phyloP scores from a whole-genome alignment of 805 yeast species.

The Ogataea angusta region DNA sequence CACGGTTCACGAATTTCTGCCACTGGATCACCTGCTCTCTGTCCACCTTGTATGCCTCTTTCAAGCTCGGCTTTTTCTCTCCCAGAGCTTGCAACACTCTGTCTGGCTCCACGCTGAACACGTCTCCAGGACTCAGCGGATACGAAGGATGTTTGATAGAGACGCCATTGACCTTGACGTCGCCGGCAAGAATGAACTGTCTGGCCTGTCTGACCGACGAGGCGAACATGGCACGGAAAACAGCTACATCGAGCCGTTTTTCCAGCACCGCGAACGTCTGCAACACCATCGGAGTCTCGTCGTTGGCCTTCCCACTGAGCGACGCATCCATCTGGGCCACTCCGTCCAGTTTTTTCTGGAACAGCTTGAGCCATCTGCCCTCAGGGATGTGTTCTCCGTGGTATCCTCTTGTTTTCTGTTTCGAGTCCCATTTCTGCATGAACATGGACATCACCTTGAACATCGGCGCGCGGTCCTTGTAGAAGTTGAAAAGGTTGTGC shows the following conservation, averaged over 20 bases:
- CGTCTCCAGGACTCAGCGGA: slow-evolving; percentile 77
- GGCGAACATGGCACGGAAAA: slow-evolving; percentile 91
- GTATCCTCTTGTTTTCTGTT: slow-evolving; percentile 88
- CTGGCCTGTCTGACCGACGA: slow-evolving; percentile 92
- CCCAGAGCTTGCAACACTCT: slow-evolving; percentile 85
- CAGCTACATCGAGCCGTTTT: slow-evolving; percentile 82
- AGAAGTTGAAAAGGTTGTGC: slow-evolving; percentile 82
- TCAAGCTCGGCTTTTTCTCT: slow-evolving; percentile 71
- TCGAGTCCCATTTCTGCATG: slow-evolving; percentile 90
- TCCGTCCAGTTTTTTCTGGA: slow-evolving; percentile 69
- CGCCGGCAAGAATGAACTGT: slow-evolving; percentile 75
- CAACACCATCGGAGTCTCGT: slow-evolving; percentile 71
- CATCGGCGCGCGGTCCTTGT: slow-evolving; percentile 59
- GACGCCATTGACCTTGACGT: slow-evolving; percentile 84
- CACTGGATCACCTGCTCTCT: slow-evolving; percentile 68
- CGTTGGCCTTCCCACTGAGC: slow-evolving; percentile 52
- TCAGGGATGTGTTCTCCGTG: slow-evolving; percentile 95
- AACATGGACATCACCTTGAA: slow-evolving; percentile 66
- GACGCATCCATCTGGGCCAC: slow-evolving; percentile 89
- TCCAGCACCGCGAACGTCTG: slow-evolving; percentile 90
- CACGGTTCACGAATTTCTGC: slow-evolving; percentile 68
- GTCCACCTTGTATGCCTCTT: slow-evolving; percentile 66
- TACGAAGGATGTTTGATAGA: slow-evolving; percentile 75
- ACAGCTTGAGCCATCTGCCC: slow-evolving; percentile 68
- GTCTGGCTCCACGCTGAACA: slow-evolving; percentile 81